These are phyloP conservation scores for Trametes punicea DNA, from an alignment of 768 basidiomycete species.

Conservation along the genomic window DNA sequence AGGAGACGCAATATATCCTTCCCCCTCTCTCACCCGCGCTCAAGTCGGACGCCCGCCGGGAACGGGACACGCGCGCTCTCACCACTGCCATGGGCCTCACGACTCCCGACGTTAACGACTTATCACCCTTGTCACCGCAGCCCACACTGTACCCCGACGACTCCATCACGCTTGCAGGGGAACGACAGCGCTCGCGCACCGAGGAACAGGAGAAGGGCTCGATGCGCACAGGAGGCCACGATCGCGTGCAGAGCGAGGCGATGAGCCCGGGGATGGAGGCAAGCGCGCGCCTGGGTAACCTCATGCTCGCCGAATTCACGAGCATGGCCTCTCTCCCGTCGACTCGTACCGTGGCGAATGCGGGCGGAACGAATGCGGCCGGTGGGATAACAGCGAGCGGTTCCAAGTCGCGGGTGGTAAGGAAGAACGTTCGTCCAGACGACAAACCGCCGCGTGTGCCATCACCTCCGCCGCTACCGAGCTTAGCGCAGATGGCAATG, in stretches of 20 bases:
- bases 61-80: conserved; percentile 37
- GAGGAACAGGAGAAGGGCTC: neutral
- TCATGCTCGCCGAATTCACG: conserved; percentile 60
- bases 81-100: conserved; percentile 37
- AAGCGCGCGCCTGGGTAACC: conserved; percentile 48
- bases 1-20: conserved; percentile 32
- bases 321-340: conserved; percentile 30
- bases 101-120: conserved; percentile 18
- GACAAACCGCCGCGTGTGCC: conserved; percentile 79
- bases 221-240: conserved; percentile 14
- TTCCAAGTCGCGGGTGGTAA: conserved; percentile 16
- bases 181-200: conserved; percentile 25
- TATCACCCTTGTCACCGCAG: conserved; percentile 47
- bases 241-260: conserved; percentile 32
- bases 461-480: conserved; percentile 70
- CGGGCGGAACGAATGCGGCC: conserved; percentile 13
- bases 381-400: conserved; percentile 25
- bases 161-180: conserved; percentile 58
- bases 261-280: conserved; percentile 38
- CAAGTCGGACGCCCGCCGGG: conserved; percentile 43
- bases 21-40: conserved; percentile 33
- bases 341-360: conserved; percentile 35
- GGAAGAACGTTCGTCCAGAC: conserved; percentile 36
- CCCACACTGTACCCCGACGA: conserved; percentile 71
- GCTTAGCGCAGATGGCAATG: conserved; percentile 74